These are phyloP conservation scores for Bombardia bombarda DNA, from an alignment of 495 filamentous ascomycete genomes.

Conservation along the genomic window DNA sequence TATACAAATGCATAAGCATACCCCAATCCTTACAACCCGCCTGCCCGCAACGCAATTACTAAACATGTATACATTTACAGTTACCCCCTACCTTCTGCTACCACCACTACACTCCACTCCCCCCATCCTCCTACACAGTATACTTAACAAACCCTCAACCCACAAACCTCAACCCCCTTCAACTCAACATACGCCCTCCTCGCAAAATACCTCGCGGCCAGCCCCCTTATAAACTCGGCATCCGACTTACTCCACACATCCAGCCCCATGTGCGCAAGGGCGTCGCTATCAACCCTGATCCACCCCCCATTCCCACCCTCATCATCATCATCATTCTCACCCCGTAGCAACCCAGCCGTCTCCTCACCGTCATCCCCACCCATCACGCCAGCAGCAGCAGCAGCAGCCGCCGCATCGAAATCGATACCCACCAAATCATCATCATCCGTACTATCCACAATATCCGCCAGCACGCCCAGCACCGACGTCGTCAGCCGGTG, in stretches of 20 bases:
- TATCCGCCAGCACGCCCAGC: conserved; percentile 59
- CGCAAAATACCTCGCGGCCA: conserved; percentile 64
- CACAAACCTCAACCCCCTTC: conserved; percentile 71
- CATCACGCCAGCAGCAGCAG: conserved; percentile 18
- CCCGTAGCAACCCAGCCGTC: conserved; percentile 15
- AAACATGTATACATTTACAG: too few species aligned
- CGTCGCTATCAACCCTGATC: conserved; percentile 56
- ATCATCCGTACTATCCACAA: conserved; percentile 52
- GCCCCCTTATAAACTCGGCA: conserved; percentile 60
- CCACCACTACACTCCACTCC: not conserved
- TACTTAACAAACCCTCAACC: conserved; percentile 56
- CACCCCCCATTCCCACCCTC: conserved; percentile 32
- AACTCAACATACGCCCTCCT: conserved; percentile 60
- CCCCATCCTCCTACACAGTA: not conserved
- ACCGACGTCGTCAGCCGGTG: conserved; percentile 73
- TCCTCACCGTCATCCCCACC: conserved; percentile 13
- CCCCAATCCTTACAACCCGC: too few species aligned
- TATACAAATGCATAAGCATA: too few species aligned
- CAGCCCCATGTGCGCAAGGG: conserved; percentile 72
- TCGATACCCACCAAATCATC: conserved; percentile 40
- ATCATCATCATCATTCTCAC: conserved; percentile 16
- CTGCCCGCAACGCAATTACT: too few species aligned
- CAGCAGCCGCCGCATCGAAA: conserved; percentile 15
- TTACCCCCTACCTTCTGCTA: not conserved
- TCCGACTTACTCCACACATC: conserved; percentile 81